Evolutionary conservation across 371 early-diverging fungal species (phyloP), one percentile per base, ranked within the genome.

Genomic region (Mortierella sp.): DNA sequence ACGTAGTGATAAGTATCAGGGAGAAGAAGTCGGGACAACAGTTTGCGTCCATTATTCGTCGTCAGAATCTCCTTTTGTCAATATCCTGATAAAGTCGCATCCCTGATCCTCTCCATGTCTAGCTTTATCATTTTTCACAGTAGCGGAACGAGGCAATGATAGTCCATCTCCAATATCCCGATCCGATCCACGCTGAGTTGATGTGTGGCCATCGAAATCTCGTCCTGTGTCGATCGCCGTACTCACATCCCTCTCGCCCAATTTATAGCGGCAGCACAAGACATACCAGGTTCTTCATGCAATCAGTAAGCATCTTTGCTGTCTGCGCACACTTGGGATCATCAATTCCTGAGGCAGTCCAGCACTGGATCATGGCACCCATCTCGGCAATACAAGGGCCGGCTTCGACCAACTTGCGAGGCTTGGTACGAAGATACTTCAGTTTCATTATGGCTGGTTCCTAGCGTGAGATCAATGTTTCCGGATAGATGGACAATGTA

Each of bases 311-410:
- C 62, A 86, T 80, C 71, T 85, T 82, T 56, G 86, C 84, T 48
- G 83, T 74, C 39, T 82, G 81, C 61, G 81, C 64, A 67, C 89
- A 89, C 65, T 80, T 84, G 47, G 85, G 82, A 63, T 85, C 86
- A 59, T 89, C 86, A 18, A 87, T 82, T 64, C 85, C 86, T 16
- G 84, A 73, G 53, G 83, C 80, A 34, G 86, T 86, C 89, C 89
- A 89, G 79, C 89, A 89, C 81, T 89, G 86, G 72, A 89, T 83
- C 68, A 89, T 72, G 42, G 86, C 85, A 53, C 87, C 87, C 87
- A 89, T 86, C 82, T 89, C 87, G 39, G 79, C 86, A 34, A 89
- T 78, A 59, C 89, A 89, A 41, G 87, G 89, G 67, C 84, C 86
- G 47, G 86, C 83, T 79, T 87, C 84, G 54, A 87, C 54, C 38